phyloP scores from a whole-genome alignment of 352 stramenopile species.

The Phytophthora constricta region DNA sequence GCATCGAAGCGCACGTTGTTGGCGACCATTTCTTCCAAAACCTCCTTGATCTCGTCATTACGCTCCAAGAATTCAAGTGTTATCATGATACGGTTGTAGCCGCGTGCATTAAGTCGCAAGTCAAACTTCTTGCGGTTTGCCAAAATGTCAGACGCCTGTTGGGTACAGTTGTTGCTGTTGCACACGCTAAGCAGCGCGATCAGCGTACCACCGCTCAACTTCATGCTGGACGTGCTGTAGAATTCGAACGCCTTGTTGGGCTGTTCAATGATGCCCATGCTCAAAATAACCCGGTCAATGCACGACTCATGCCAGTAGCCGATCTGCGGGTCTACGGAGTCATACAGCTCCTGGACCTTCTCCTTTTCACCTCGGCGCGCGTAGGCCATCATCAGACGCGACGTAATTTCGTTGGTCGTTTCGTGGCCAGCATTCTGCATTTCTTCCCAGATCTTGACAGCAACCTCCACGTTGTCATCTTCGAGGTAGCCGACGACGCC shows the following conservation, averaged over 20 bases:
- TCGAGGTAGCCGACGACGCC: constrained; percentile 68
- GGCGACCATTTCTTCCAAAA: constrained; percentile 71
- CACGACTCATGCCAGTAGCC: constrained; percentile 72
- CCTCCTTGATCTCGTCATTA: constrained; percentile 57
- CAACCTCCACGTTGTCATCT: constrained; percentile 49
- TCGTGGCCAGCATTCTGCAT: constrained; percentile 62
- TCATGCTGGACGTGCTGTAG: constrained; percentile 84
- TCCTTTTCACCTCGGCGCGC: constrained; percentile 50
- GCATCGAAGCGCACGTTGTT: constrained; percentile 64
- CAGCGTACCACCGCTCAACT: constrained; percentile 72
- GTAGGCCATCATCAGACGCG: constrained; percentile 64
- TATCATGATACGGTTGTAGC: constrained; percentile 77
- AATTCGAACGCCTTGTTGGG: constrained; percentile 76
- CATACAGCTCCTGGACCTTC: constrained; percentile 59
- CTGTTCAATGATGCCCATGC: constrained; percentile 66
- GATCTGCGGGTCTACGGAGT: constrained; percentile 63
- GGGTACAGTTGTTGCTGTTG: constrained; percentile 68
- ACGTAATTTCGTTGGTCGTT: constrained; percentile 74
- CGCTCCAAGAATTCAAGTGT: constrained; percentile 79
- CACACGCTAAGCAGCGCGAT: constrained; percentile 77
- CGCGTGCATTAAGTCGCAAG: constrained; percentile 66
- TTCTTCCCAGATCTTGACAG: constrained; percentile 54
- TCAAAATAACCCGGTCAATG: constrained; percentile 76
- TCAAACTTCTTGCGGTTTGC: constrained; percentile 83
- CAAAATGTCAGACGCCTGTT: constrained; percentile 76